These are phyloP conservation scores for Fomitopsis palustris DNA, from an alignment of 1,284 basidiomycete genomes.

Conservation along the genomic window DNA sequence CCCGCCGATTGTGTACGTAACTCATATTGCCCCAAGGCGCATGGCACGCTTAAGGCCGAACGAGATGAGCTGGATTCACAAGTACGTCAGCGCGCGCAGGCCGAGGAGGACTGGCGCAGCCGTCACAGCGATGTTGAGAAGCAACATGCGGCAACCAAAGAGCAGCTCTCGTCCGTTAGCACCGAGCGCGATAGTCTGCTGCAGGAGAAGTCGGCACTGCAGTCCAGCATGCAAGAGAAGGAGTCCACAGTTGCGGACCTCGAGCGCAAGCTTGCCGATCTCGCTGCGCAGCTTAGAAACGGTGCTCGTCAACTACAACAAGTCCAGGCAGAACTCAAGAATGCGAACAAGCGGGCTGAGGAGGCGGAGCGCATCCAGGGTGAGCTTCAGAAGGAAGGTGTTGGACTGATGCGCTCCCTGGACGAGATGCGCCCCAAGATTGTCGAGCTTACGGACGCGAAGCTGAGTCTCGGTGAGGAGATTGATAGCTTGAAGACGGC, in stretches of 20 bases:
- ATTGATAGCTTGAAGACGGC: constrained; percentile 52
- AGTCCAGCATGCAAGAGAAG: constrained; percentile 42
- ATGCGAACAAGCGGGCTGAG: constrained; percentile 61
- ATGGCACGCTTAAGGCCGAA: constrained; percentile 55
- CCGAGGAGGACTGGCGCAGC: constrained; percentile 41
- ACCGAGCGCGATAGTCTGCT: constrained; percentile 44
- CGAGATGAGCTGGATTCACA: constrained; percentile 51
- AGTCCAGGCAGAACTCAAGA: constrained; percentile 56
- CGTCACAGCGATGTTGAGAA: constrained; percentile 45
- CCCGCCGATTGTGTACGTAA: constrained; percentile 6
- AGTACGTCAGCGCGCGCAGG: constrained; percentile 36
- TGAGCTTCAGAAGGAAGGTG: constrained; percentile 70
- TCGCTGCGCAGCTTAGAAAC: constrained; percentile 47
- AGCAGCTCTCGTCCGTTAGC: constrained; percentile 40
- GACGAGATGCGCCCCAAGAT: constrained; percentile 85
- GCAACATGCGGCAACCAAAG: constrained; percentile 36
- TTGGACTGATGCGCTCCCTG: constrained; percentile 67
- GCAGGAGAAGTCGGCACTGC: constrained; percentile 45
- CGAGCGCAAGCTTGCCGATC: constrained; percentile 55
- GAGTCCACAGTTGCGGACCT: constrained; percentile 46
- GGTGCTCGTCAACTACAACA: constrained; percentile 57
- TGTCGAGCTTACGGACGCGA: constrained; percentile 69
- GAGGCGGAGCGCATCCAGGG: constrained; percentile 69
- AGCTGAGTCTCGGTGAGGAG: constrained; percentile 63
- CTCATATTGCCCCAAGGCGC: constrained; percentile 37